Base-by-base conservation (phyloP, 1,284 basidiomycete species). In the Fomitopsis pinicola region DNA sequence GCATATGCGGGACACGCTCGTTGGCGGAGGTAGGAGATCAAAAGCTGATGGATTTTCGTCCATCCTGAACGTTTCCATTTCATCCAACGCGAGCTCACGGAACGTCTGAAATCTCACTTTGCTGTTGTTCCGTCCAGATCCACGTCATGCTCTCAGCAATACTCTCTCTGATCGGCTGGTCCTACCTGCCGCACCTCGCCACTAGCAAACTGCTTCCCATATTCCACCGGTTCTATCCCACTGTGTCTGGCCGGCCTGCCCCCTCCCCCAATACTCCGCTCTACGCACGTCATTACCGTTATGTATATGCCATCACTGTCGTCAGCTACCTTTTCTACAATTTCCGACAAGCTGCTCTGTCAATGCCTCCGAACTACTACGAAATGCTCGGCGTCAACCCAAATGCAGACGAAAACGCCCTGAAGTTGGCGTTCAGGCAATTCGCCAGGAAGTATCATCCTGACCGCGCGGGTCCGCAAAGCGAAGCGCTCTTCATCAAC, bases 401-500 rank as follows among this genome's bases (percentile, higher is more conserved):
- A 4, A 75, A 77, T 28, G 87, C 87, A 0, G 87, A 90, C 67
- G 87, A 89, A 54, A 78, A 78, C 55, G 82, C 80, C 8, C 78
- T 96, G 58, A 91, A 88, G 75, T 68, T 75, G 7, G 91, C 88
- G 1, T 95, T 93, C 71, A 79, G 91, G 57, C 76, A 82, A 8
- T 89, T 95, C 65, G 93, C 91, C 5, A 84, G 84, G 67, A 78
- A 75, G 64, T 80, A 88, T 66, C 94, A 96, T 71, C 94, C 94
- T 0, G 94, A 96, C 77, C 81, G 88, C 62, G 83, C 86, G 12
- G 91, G 91, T 0, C 73, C 76, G 0, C 75, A 78, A n/a, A 87
- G 86, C 2, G 85, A 87, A 62, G 78, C 78, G 5, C 63, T 86
- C 52, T 96, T 95, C 71, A 91, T 95, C 61, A 70, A 78, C 33